A percentile compares a stretch with the other conserved stretches of the same genome.
phyloP scores from a whole-genome alignment of 2,329 filamentous ascomycete genomes.

The Colletotrichum salicis region DNA sequence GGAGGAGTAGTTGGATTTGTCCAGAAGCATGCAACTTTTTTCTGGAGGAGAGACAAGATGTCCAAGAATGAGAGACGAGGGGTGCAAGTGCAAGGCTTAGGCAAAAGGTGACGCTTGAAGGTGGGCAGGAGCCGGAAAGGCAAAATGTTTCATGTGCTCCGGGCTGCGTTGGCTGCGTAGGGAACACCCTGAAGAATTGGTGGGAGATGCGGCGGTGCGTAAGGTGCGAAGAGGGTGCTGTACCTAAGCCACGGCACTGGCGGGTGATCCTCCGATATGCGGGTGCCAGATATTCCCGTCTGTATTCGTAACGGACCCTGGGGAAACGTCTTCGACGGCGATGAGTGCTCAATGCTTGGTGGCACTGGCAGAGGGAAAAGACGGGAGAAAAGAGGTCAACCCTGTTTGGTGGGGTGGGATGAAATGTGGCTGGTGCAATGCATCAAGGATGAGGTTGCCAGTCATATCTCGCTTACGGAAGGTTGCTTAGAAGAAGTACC shows the following conservation, averaged over 20 bases:
- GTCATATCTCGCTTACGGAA: no score
- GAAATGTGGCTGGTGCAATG: conserved; percentile 4
- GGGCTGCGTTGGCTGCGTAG: neutral
- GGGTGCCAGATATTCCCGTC: neutral
- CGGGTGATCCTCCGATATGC: neutral
- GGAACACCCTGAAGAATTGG: conserved; percentile 18
- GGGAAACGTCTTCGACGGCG: conserved; percentile 5
- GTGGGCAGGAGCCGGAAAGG: neutral
- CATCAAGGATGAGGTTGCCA: no score
- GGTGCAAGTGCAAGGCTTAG: conserved; percentile 7
- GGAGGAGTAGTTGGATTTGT: neutral
- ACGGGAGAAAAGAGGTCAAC: neutral
- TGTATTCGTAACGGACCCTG: neutral
- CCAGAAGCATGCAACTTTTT: neutral
- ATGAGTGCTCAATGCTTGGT: neutral
- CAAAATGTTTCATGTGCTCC: conserved; percentile 33
- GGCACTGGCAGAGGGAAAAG: neutral
- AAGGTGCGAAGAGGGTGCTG: neutral
- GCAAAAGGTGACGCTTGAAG: conserved; percentile 8
- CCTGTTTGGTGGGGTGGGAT: neutral
- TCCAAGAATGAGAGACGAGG: neutral
- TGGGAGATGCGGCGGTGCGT: conserved; percentile 10
- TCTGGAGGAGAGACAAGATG: neutral
- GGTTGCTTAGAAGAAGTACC: neutral
- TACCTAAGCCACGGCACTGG: neutral